Percentiles rank a stretch among this genome's conserved stretches.
Evolutionary conservation across 495 filamentous ascomycete species (phyloP).

Genomic region (Penicillium canariense): DNA sequence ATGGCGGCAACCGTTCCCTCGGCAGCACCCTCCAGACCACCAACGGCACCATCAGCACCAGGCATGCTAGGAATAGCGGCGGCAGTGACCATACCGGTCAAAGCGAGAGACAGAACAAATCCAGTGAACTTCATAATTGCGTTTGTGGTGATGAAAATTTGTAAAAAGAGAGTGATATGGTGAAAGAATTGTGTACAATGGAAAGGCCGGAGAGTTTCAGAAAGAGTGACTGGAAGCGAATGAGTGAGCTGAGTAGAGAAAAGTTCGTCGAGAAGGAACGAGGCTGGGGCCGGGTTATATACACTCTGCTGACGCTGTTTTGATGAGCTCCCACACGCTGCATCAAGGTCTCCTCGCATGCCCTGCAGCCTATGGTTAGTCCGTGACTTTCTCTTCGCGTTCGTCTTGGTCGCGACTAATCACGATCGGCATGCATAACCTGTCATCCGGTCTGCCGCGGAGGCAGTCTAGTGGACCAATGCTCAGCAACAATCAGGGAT

Average conservation of each 20-base stretch:
- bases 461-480: slow-evolving; percentile 5
- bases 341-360: slow-evolving; percentile 19
- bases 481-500: slow-evolving; percentile 7
- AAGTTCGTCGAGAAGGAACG: not conserved
- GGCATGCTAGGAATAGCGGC: slow-evolving; percentile 16
- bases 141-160: not conserved
- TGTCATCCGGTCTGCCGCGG: slow-evolving; percentile 4
- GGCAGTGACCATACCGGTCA: slow-evolving; percentile 18
- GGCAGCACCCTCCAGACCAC: slow-evolving; percentile 1
- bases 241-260: slow-evolving; percentile 20
- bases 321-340: slow-evolving; percentile 14
- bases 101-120: slow-evolving; percentile 32
- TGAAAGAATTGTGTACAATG: not conserved
- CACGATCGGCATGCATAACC: slow-evolving; percentile 13
- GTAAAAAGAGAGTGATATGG: slow-evolving; percentile 4
- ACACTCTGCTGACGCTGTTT: slow-evolving; percentile 9
- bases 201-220: slow-evolving; percentile 8
- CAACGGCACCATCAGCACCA: slow-evolving; percentile 4
- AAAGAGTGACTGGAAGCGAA: slow-evolving; percentile 30
- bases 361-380: slow-evolving; percentile 10
- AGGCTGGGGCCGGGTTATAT: slow-evolving; percentile 22
- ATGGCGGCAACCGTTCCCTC: not conserved
- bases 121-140: slow-evolving; percentile 44
- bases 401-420: slow-evolving; percentile 5
- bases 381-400: slow-evolving; percentile 1